Evolutionary conservation across 805 yeast species (phyloP).

Genomic region (Saccharomycopsis javanensis): DNA sequence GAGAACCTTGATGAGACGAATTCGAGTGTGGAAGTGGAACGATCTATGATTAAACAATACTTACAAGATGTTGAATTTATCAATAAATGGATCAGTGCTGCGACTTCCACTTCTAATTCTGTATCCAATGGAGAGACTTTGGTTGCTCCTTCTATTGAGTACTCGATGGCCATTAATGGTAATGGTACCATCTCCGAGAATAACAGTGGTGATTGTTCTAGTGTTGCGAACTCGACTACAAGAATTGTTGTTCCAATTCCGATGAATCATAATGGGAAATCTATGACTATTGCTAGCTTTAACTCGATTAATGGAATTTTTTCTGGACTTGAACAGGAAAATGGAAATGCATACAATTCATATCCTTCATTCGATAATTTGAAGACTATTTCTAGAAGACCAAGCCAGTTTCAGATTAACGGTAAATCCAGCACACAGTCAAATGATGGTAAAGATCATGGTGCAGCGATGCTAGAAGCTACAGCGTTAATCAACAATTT

Average conservation of each 20-base stretch:
- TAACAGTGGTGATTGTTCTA: not conserved
- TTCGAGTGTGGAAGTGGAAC: not conserved
- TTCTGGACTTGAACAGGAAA: not conserved
- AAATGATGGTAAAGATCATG: not conserved
- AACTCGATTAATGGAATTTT: not conserved
- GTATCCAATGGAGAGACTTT: not conserved
- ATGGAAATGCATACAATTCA: not conserved
- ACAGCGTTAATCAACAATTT: slow-evolving; percentile 3
- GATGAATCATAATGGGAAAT: not conserved
- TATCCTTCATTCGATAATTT: not conserved
- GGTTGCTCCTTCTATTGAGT: not conserved
- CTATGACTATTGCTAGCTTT: not conserved
- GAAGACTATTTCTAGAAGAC: not conserved
- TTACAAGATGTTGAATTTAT: slow-evolving; percentile 1
- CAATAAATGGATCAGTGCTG: slow-evolving; percentile 15
- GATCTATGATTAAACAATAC: not conserved
- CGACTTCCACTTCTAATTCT: not conserved
- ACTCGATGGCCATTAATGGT: not conserved
- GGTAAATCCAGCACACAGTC: not conserved
- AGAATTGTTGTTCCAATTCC: not conserved
- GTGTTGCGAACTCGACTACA: not conserved
- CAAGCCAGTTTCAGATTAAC: not conserved
- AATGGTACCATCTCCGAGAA: not conserved
- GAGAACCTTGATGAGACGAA: not conserved
- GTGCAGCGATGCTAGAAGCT: not conserved